phyloP scores from a whole-genome alignment of 73 alveolate genomes.

The Paramecium octaurelia region DNA sequence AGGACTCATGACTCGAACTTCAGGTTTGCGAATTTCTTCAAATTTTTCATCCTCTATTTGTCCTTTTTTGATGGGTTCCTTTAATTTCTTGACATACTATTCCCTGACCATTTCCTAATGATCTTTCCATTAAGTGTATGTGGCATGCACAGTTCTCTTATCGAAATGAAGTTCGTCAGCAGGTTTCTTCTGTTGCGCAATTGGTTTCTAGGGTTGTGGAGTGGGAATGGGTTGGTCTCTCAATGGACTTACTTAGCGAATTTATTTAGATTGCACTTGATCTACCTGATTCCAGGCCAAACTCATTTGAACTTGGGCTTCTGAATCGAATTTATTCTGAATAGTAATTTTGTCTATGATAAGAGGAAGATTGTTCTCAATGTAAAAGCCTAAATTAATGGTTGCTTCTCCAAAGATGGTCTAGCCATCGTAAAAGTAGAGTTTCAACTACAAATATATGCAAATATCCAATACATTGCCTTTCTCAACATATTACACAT shows the following conservation, averaged over 20 bases:
- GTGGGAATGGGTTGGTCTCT: neutral
- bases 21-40: neutral
- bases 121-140: conserved; percentile 28
- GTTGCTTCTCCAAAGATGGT: conserved; percentile 28
- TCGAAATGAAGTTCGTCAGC: neutral
- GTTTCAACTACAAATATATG: neutral
- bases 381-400: conserved; percentile 2
- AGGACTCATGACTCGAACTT: neutral
- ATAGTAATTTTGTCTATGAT: conserved; percentile 11
- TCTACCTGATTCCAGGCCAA: neutral
- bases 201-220: neutral
- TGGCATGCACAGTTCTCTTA: conserved; percentile 18
- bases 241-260: neutral
- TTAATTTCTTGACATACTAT: conserved; percentile 7
- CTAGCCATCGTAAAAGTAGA: neutral
- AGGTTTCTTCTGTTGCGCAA: neutral
- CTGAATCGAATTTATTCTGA: neutral
- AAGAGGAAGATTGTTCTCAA: conserved; percentile 36
- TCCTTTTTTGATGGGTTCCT: neutral
- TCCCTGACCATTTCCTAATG: neutral
- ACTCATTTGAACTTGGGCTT: neutral
- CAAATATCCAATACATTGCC: neutral
- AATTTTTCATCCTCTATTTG: neutral
- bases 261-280: neutral
- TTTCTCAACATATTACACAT: neutral